These are phyloP conservation scores for Penicillium waksmanii DNA, from an alignment of 495 filamentous ascomycete species.

Conservation along the genomic window DNA sequence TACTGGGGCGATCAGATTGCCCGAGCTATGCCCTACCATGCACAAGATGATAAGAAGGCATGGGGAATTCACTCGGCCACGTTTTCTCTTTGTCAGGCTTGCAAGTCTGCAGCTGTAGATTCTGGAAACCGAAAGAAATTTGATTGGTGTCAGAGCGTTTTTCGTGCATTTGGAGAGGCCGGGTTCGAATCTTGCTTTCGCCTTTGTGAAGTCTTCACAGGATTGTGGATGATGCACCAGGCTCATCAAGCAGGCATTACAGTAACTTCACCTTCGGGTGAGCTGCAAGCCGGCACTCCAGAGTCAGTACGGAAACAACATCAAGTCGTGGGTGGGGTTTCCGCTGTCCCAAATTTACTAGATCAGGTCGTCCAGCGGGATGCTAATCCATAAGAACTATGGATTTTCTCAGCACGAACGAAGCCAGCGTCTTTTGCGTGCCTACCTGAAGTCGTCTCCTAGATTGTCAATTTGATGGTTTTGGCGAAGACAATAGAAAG, in stretches of 20 bases:
- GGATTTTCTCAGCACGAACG: too few relatives aligned
- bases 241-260: neutral
- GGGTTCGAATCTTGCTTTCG: neutral
- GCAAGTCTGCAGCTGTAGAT: neutral
- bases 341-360: neutral
- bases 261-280: neutral
- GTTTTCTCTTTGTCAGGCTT: neutral
- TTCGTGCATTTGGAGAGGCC: conserved; percentile 1
- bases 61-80: conserved; percentile 1
- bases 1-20: conserved; percentile 11
- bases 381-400: neutral
- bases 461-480: too few relatives aligned
- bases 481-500: too few relatives aligned
- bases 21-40: conserved; percentile 9
- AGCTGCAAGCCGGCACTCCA: neutral
- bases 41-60: conserved; percentile 6
- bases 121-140: conserved; percentile 8
- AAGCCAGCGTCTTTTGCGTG: too few relatives aligned
- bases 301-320: neutral
- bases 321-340: neutral
- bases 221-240: conserved; percentile 3
- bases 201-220: neutral
- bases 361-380: neutral
- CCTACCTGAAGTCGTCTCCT: too few relatives aligned
- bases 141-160: conserved; percentile 10